These are phyloP conservation scores for Phytophthora europaea DNA, from an alignment of 352 stramenopile genomes.

Conservation along the genomic window DNA sequence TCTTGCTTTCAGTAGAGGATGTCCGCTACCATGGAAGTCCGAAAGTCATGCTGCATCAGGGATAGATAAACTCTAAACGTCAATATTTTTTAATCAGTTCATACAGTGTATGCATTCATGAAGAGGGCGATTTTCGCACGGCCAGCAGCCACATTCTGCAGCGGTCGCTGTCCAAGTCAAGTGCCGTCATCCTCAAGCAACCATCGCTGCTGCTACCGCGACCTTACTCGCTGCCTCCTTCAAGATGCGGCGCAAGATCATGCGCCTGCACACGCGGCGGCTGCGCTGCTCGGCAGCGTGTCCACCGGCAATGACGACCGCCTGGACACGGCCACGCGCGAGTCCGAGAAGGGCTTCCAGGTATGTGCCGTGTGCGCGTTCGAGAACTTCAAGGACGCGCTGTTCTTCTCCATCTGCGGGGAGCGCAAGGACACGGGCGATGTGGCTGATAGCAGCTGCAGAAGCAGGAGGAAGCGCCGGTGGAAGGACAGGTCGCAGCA, in stretches of 20 bases:
- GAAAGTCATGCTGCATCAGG: no score
- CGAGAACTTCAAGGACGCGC: slow-evolving; percentile 66
- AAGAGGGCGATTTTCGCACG: no score
- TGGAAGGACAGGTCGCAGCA: slow-evolving; percentile 26
- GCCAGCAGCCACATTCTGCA: no score
- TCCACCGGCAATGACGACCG: slow-evolving; percentile 44
- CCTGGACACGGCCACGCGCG: slow-evolving; percentile 59
- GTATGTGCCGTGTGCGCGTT: slow-evolving; percentile 61
- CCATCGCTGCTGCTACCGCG: no score
- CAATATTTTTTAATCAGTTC: no score
- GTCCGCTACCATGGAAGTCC: no score
- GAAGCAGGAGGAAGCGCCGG: slow-evolving; percentile 23
- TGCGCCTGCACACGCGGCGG: slow-evolving; percentile 45
- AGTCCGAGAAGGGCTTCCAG: slow-evolving; percentile 60
- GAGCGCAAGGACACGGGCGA: slow-evolving; percentile 35
- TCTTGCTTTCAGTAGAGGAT: no score
- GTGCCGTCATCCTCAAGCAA: no score
- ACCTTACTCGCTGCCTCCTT: slow-evolving; percentile 40
- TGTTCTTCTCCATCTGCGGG: slow-evolving; percentile 60
- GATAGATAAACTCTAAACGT: no score
- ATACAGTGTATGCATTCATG: no score
- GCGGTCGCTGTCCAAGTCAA: no score
- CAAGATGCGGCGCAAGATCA: slow-evolving; percentile 55
- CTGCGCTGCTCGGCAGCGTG: slow-evolving; percentile 37
- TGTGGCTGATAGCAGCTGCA: slow-evolving; percentile 2